Evolutionary conservation across 2,329 filamentous ascomycete genomes (phyloP).

Genomic region (Fusarium odoratissimum): DNA sequence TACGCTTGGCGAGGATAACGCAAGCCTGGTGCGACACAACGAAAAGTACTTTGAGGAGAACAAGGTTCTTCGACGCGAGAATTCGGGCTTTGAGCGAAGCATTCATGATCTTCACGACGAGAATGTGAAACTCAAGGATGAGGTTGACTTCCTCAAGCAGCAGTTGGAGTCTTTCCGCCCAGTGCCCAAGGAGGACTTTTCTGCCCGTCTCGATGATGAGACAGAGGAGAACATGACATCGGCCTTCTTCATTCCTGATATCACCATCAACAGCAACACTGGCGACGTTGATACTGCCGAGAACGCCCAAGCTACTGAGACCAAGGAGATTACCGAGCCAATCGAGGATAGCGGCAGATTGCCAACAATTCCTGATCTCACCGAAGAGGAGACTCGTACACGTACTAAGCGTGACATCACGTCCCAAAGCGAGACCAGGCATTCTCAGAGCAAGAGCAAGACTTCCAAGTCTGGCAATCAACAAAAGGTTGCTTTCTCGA

Average conservation of each 20-base stretch:
- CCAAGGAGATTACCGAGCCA: constrained; percentile 48
- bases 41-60: constrained; percentile 67
- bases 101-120: constrained; percentile 59
- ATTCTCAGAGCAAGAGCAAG: constrained; percentile 46
- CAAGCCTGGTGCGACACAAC: constrained; percentile 65
- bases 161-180: constrained; percentile 58
- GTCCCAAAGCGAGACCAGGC: constrained; percentile 45
- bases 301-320: constrained; percentile 49
- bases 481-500: constrained; percentile 57
- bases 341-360: constrained; percentile 49
- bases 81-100: constrained; percentile 60
- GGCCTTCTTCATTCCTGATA: constrained; percentile 68
- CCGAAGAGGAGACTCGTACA: constrained; percentile 45
- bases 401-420: constrained; percentile 47
- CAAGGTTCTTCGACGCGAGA: constrained; percentile 61
- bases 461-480: constrained; percentile 41
- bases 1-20: constrained; percentile 62
- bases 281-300: constrained; percentile 37
- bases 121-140: constrained; percentile 60
- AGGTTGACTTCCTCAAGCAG: constrained; percentile 59
- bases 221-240: constrained; percentile 68
- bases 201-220: constrained; percentile 51
- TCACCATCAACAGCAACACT: constrained; percentile 61
- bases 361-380: constrained; percentile 45
- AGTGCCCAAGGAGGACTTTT: constrained; percentile 52